Base-by-base conservation (phyloP, 768 basidiomycete species). In the Boletus rubescentipes region DNA sequence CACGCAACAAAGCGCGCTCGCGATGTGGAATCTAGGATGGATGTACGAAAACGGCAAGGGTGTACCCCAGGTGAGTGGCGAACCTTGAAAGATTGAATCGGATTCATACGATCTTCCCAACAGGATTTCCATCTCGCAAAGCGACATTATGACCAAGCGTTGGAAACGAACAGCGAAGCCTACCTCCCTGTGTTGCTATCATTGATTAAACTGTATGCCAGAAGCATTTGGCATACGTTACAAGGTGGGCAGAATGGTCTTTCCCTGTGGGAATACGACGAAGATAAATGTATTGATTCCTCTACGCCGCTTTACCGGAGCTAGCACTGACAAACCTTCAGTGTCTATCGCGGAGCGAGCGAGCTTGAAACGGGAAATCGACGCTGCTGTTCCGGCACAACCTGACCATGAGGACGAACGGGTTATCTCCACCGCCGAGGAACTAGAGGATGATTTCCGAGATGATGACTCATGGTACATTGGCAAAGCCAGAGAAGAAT, bases 21-120 rank as follows among this genome's bases (percentile, higher is more conserved):
- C 97, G 1, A 92, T 97, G 86, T 98, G 93, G 93, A 97, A 98
- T 65, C 74, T 98, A 11, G 97, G 96, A 2, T 98, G 92, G 91
- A 98, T 98, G 97, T 98, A 98, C 69, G 96, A 98, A 73, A 92
- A 93, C 62, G 97, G 97, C 0, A 69, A 91, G 20, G 97, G 97
- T 3, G 91, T 98, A 0, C 84, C 89, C 23, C 88, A 90, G 79
- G 92, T 91, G 57, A 58, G 75, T 57, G 43, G 30, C 7, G 41
- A 30, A 11, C 30, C 9, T 39, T 3, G 38, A 21, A 40, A 10
- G 32, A 32, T 12, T 31, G 12, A 32, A 15, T 10, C 16, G 2
- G 26, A 41, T 36, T 30, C 20, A 23, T 10, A 47, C 41, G 16
- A 20, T 12, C 6, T 21, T 20, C 34, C 1, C 15, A 9, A 14